phyloP scores from a whole-genome alignment of 2,329 filamentous ascomycete species.

The Thelonectria blattea region DNA sequence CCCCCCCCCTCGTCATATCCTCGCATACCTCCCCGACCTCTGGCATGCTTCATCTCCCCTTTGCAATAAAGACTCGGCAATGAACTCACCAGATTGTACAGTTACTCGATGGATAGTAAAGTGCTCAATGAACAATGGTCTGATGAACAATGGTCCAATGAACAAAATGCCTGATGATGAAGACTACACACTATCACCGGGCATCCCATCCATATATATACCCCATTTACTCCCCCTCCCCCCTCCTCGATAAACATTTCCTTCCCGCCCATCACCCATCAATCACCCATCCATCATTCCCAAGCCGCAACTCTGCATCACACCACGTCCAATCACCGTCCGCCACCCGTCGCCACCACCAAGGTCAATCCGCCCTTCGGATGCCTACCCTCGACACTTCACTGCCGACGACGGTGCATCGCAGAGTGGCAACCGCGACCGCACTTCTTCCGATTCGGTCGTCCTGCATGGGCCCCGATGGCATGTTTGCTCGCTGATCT shows the following conservation, averaged over 20 bases:
- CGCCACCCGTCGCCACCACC: neutral
- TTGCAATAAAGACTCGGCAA: too few species aligned
- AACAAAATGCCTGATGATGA: too few species aligned
- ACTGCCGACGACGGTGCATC: neutral
- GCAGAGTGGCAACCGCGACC: neutral
- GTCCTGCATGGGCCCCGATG: neutral
- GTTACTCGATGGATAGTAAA: neutral
- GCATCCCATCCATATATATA: neutral
- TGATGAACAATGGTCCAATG: too few species aligned
- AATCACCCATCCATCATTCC: neutral
- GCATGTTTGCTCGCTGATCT: neutral
- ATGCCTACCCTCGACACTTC: too few species aligned
- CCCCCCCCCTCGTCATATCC: too few species aligned
- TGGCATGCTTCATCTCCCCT: neutral
- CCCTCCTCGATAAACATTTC: neutral
- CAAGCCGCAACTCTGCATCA: neutral
- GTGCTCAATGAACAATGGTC: too few species aligned
- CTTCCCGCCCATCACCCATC: neutral
- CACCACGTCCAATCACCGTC: neutral
- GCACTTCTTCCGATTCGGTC: neutral
- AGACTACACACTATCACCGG: neutral
- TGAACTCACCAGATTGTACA: too few species aligned
- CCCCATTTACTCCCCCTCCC: neutral
- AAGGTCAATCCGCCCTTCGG: too few species aligned
- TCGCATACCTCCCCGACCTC: neutral